Conservation (phyloP, 495 filamentous ascomycete species). For the Aspergillus ellipticus region DNA sequence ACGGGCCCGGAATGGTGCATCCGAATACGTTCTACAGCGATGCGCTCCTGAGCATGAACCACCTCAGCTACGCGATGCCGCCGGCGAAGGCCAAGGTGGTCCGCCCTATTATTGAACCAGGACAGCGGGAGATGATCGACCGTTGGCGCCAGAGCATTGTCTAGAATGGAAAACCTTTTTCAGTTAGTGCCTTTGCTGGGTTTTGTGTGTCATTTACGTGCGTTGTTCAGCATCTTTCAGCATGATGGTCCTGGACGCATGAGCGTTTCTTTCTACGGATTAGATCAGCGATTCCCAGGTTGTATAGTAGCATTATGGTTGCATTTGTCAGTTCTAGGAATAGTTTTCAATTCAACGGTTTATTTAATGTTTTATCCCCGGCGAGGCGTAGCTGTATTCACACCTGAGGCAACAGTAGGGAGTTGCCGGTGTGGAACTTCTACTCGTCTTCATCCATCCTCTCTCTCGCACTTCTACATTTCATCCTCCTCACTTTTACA, state of each 20-base stretch:
- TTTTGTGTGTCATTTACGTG: too few relatives aligned
- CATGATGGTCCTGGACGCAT: not conserved
- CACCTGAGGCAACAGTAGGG: too few relatives aligned
- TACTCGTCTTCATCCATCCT: too few relatives aligned
- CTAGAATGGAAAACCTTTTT: constrained; percentile 17
- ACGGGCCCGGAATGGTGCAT: constrained; percentile 25
- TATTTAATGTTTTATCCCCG: too few relatives aligned
- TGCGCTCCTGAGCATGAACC: constrained; percentile 32
- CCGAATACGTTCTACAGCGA: constrained; percentile 30
- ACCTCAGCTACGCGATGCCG: constrained; percentile 35
- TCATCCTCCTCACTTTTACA: too few relatives aligned
- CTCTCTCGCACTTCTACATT: too few relatives aligned
- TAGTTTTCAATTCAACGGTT: too few relatives aligned
- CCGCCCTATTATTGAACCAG: constrained; percentile 41
- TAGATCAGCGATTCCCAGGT: too few relatives aligned
- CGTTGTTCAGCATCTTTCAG: constrained; percentile 9
- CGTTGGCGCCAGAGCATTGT: constrained; percentile 81
- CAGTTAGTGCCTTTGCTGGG: not conserved
- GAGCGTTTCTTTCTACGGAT: not conserved
- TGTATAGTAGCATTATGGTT: not conserved
- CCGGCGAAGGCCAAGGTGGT: constrained; percentile 28
- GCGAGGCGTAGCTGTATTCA: too few relatives aligned
- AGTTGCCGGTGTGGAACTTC: too few relatives aligned
- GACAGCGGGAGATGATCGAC: constrained; percentile 77
- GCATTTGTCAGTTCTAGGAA: too few relatives aligned